These are phyloP conservation scores for Populus hybrid DNA, from an alignment of 441 rosid species.

Conservation along the genomic window DNA sequence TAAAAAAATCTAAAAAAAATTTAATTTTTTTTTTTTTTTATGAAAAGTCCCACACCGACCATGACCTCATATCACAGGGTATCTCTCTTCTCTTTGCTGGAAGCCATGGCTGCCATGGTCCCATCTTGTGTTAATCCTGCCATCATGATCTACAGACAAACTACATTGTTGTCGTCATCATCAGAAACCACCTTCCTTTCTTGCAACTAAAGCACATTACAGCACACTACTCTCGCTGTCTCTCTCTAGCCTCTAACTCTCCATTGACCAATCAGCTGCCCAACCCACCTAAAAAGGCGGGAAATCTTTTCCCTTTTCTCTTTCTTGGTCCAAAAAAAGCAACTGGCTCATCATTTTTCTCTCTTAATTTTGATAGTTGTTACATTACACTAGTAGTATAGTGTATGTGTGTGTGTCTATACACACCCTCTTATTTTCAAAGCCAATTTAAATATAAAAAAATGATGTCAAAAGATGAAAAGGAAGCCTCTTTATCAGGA, in stretches of 20 bases:
- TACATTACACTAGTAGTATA: too few relatives aligned
- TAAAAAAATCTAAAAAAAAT: too few relatives aligned
- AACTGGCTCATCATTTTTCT: slow-evolving; percentile 6
- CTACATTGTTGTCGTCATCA: neutral
- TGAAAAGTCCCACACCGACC: too few relatives aligned
- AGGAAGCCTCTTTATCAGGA: slow-evolving; percentile 28
- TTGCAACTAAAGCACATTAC: neutral
- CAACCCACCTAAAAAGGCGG: slow-evolving; percentile 30
- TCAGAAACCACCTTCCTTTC: neutral
- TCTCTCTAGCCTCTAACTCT: neutral
- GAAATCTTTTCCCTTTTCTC: neutral
- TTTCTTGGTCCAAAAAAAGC: slow-evolving; percentile 11
- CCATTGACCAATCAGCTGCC: neutral
- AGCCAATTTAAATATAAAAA: neutral
- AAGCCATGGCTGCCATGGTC: too few relatives aligned
- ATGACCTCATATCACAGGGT: too few relatives aligned
- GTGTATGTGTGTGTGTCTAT: too few relatives aligned
- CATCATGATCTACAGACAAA: neutral
- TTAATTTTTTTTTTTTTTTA: too few relatives aligned
- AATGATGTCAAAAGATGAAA: slow-evolving; percentile 29
- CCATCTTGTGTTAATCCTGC: too few relatives aligned
- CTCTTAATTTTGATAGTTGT: too few relatives aligned
- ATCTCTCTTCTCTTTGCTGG: too few relatives aligned
- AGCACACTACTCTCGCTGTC: neutral
- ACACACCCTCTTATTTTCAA: slow-evolving; percentile 10